Conservation (phyloP, 1,284 basidiomycete species). For the Neotropicomus parvogracilis region DNA sequence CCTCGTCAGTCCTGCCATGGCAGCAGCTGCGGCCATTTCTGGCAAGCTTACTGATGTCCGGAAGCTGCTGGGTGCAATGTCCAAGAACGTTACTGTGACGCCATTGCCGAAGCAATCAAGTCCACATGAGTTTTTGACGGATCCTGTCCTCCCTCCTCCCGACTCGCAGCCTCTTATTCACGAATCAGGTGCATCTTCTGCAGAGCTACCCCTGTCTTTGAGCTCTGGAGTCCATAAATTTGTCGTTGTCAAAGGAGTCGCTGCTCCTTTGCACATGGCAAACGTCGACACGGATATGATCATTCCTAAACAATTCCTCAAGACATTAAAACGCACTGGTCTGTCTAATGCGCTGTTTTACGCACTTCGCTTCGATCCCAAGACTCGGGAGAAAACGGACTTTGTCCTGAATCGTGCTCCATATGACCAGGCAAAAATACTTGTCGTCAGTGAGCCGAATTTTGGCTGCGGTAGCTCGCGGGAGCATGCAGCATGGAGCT, state of each 20-base stretch:
- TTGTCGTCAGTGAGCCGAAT: constrained; percentile 88
- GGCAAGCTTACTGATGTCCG: constrained; percentile 89
- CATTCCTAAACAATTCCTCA: constrained; percentile 95
- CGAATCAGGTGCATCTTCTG: constrained; percentile 32
- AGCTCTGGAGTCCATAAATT: constrained; percentile 76
- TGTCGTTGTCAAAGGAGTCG: constrained; percentile 75
- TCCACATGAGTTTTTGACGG: constrained; percentile 74
- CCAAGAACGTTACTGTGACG: constrained; percentile 43
- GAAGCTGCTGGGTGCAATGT: constrained; percentile 61
- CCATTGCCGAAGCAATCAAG: constrained; percentile 66
- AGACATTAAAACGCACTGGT: constrained; percentile 91
- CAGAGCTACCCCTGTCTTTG: constrained; percentile 48
- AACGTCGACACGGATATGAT: constrained; percentile 98
- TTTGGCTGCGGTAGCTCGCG: constrained; percentile 94
- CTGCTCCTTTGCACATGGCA: constrained; percentile 86
- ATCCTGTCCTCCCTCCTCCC: constrained; percentile 68
- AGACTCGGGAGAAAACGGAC: constrained; percentile 78
- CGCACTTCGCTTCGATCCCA: constrained; percentile 76
- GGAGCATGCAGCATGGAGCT: constrained; percentile 95
- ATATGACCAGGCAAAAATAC: constrained; percentile 76
- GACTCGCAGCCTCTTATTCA: constrained; percentile 44
- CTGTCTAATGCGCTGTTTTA: constrained; percentile 88
- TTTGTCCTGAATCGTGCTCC: constrained; percentile 89
- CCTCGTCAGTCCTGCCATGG: constrained; percentile 93
- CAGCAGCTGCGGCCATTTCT: constrained; percentile 88